Evolutionary conservation across 768 basidiomycete genomes (phyloP).

Genomic region (Termitomyces sp.): DNA sequence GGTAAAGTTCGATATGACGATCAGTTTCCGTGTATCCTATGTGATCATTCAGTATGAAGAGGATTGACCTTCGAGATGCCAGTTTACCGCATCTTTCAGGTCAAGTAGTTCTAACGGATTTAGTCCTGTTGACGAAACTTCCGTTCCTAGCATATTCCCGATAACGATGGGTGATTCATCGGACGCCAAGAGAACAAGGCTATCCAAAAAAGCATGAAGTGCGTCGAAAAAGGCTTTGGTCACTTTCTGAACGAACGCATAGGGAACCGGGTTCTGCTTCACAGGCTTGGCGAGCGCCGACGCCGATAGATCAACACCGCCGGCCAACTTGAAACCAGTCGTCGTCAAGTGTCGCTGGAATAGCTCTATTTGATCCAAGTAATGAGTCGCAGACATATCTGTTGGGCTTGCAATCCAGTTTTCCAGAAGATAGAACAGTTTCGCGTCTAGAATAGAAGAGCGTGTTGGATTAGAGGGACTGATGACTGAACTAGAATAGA

Average conservation of each 20-base stretch:
- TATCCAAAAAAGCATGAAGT: constrained; percentile 83
- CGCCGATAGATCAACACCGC: constrained; percentile 59
- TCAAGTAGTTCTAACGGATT: constrained; percentile 59
- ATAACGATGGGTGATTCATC: constrained; percentile 55
- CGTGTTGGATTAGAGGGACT: neutral
- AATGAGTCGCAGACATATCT: constrained; percentile 67
- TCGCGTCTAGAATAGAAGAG: constrained; percentile 57
- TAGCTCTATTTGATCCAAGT: constrained; percentile 70
- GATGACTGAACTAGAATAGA: constrained; percentile 1
- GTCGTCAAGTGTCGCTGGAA: constrained; percentile 81
- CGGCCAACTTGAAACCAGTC: constrained; percentile 75
- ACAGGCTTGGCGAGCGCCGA: constrained; percentile 46
- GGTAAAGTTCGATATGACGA: constrained; percentile 87
- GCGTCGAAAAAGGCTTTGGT: constrained; percentile 83
- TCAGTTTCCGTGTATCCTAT: constrained; percentile 81
- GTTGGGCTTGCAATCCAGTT: constrained; percentile 70
- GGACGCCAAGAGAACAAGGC: constrained; percentile 75
- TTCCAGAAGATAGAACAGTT: constrained; percentile 79
- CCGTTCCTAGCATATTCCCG: constrained; percentile 30
- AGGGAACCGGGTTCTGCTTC: constrained; percentile 60
- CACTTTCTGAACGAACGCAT: constrained; percentile 68
- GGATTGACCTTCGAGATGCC: neutral
- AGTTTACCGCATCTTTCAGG: constrained; percentile 57
- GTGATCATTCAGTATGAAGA: neutral
- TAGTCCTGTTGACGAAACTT: constrained; percentile 30